Percentiles rank a stretch among this genome's conserved stretches.
These are phyloP conservation scores for Hypoxylon intermedium DNA, from an alignment of 495 filamentous ascomycete species.

Conservation along the genomic window DNA sequence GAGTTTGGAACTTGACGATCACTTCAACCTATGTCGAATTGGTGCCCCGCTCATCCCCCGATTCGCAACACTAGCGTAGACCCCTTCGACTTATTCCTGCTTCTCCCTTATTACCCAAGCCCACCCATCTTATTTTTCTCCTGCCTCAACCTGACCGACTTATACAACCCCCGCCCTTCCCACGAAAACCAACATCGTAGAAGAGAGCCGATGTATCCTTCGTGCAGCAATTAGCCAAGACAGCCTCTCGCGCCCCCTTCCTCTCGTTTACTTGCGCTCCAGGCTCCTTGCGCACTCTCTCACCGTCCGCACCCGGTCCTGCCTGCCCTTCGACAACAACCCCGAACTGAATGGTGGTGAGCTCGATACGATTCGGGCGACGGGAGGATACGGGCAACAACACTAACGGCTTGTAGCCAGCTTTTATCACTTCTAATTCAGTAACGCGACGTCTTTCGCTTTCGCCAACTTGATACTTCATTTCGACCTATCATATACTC, in stretches of 20 bases:
- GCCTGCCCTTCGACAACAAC: constrained; percentile 7
- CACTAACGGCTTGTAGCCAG: constrained; percentile 16
- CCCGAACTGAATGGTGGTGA: constrained; percentile 33
- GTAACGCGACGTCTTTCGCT: constrained; percentile 20
- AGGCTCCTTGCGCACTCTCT: constrained; percentile 14
- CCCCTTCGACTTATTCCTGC: constrained; percentile 23
- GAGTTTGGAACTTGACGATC: constrained; percentile 43
- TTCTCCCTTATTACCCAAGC: constrained; percentile 39
- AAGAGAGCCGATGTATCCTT: constrained; percentile 38
- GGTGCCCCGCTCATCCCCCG: constrained; percentile 41
- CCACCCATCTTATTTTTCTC: constrained; percentile 29
- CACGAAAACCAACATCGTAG: constrained; percentile 19
- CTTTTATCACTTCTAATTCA: constrained; percentile 25
- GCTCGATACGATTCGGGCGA: constrained; percentile 30
- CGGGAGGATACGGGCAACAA: constrained; percentile 40
- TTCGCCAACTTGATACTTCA: constrained; percentile 25
- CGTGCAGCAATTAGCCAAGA: constrained; percentile 32
- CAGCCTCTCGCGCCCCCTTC: constrained; percentile 29
- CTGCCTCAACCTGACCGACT: constrained; percentile 30
- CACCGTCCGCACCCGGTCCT: constrained; percentile 1
- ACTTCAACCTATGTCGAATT: constrained; percentile 40
- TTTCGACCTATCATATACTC: constrained; percentile 14
- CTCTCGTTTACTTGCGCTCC: constrained; percentile 35
- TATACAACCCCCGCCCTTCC: constrained; percentile 35
- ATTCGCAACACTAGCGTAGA: constrained; percentile 24